These are phyloP conservation scores for Hypoxylon subgilvum DNA, from an alignment of 495 filamentous ascomycete genomes.

Conservation along the genomic window DNA sequence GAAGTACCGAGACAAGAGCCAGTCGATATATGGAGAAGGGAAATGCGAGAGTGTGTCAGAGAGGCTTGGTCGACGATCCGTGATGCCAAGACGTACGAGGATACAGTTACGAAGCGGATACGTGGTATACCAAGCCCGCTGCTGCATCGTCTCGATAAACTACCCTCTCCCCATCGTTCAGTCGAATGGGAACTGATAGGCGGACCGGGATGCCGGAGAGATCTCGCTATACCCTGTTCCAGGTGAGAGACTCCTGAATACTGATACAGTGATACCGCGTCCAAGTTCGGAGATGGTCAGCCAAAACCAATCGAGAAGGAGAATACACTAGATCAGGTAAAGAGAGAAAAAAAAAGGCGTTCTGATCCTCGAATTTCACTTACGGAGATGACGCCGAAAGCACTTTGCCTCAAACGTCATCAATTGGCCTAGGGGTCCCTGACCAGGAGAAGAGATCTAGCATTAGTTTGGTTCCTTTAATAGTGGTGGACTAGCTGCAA, in stretches of 20 bases:
- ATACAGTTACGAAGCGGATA: conserved; percentile 30
- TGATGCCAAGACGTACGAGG: conserved; percentile 34
- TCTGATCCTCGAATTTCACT: conserved; percentile 7
- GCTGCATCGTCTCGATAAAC: conserved; percentile 24
- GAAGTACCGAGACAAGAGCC: conserved; percentile 32
- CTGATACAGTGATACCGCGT: conserved; percentile 4
- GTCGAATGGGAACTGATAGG: conserved; percentile 19
- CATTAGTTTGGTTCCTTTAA: conserved; percentile 16
- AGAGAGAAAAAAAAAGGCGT: conserved; percentile 1
- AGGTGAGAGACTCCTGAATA: conserved; percentile 11
- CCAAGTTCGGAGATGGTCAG: conserved; percentile 2
- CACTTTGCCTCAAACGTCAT: conserved; percentile 22
- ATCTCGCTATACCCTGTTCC: conserved; percentile 23
- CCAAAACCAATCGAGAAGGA: conserved; percentile 2
- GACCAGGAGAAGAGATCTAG: conserved; percentile 18
- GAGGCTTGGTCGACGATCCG: conserved; percentile 24
- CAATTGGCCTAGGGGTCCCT: conserved; percentile 21
- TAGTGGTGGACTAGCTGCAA: conserved; percentile 12
- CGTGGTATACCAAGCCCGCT: conserved; percentile 31
- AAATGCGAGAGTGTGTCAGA: conserved; percentile 24
- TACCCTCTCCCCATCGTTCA: conserved; percentile 10
- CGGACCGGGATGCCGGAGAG: conserved; percentile 39
- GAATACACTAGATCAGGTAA: background rate
- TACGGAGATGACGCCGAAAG: conserved; percentile 21
- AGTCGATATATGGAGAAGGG: conserved; percentile 28